These are phyloP conservation scores for Gautieria morchelliformis DNA, from an alignment of 768 basidiomycete species.

Conservation along the genomic window DNA sequence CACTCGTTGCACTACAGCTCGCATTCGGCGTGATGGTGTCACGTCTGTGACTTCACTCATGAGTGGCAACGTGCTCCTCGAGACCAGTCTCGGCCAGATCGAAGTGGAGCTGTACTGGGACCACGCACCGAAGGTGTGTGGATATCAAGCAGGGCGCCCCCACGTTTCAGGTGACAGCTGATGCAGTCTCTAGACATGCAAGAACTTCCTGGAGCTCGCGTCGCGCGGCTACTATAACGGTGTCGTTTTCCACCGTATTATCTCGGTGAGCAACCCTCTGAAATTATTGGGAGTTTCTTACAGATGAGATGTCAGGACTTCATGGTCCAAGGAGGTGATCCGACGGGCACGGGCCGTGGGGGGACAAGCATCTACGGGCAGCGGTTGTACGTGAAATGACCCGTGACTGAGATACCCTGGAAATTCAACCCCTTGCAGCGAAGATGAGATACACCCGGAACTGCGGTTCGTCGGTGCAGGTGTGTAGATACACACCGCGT, in stretches of 20 bases:
- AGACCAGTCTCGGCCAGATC: slow-evolving; percentile 80
- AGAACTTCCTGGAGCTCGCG: slow-evolving; percentile 90
- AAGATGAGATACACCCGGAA: slow-evolving; percentile 87
- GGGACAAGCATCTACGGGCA: slow-evolving; percentile 84
- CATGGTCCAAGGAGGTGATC: slow-evolving; percentile 95
- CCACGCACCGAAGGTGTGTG: slow-evolving; percentile 65
- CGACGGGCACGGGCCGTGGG: slow-evolving; percentile 90
- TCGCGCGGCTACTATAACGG: slow-evolving; percentile 90
- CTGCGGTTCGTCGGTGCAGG: slow-evolving; percentile 93
- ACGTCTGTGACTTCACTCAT: slow-evolving; percentile 64
- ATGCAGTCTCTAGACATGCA: slow-evolving; percentile 59
- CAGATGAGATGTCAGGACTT: slow-evolving; percentile 54
- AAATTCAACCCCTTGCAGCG: slow-evolving; percentile 31
- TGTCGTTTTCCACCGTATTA: slow-evolving; percentile 84
- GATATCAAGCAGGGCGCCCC: background rate
- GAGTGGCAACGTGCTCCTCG: slow-evolving; percentile 56
- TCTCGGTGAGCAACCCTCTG: slow-evolving; percentile 45
- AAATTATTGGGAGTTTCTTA: background rate
- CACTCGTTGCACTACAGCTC: slow-evolving; percentile 80
- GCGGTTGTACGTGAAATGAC: slow-evolving; percentile 54
- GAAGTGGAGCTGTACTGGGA: slow-evolving; percentile 89
- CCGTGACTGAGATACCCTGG: background rate
- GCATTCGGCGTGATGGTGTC: slow-evolving; percentile 59
- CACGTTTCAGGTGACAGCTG: slow-evolving; percentile 3
- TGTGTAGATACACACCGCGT: background rate